phyloP scores from a whole-genome alignment of 148 eudicot genomes.

The Diospyros lotus region DNA sequence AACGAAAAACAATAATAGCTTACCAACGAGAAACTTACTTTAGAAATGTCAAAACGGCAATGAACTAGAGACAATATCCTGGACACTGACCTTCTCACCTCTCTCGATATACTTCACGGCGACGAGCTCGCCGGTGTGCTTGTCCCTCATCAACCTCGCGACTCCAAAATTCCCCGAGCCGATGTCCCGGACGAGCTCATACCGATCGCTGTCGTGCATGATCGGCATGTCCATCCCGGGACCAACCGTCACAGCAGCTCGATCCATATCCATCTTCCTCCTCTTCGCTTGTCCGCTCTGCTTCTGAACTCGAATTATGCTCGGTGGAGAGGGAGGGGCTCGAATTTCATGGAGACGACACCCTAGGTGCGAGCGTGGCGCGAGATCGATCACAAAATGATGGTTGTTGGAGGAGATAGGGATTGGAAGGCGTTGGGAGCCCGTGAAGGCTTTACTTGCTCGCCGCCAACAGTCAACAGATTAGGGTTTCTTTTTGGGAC shows the following conservation, averaged over 20 bases:
- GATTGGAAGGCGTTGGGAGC: conserved; percentile 13
- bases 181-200: conserved; percentile 68
- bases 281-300: not conserved
- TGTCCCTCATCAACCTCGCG: conserved; percentile 76
- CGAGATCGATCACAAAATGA: conserved; percentile 9
- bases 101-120: conserved; percentile 85
- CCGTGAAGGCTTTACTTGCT: conserved; percentile 35
- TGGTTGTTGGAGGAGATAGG: conserved; percentile 19
- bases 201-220: conserved; percentile 58
- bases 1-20: no score
- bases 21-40: not conserved
- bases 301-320: not conserved
- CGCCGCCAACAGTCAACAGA: not conserved
- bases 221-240: conserved; percentile 58
- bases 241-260: conserved; percentile 23
- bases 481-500: conserved; percentile 3
- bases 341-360: not conserved
- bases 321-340: not conserved
- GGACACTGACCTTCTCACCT: conserved; percentile 62
- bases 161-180: conserved; percentile 89
- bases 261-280: conserved; percentile 15
- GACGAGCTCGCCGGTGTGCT: conserved; percentile 53
- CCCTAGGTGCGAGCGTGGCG: not conserved
- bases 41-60: not conserved
- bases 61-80: not conserved